Base-by-base conservation (phyloP, 371 early-diverging fungal genomes). In the Mortierella sp. region DNA sequence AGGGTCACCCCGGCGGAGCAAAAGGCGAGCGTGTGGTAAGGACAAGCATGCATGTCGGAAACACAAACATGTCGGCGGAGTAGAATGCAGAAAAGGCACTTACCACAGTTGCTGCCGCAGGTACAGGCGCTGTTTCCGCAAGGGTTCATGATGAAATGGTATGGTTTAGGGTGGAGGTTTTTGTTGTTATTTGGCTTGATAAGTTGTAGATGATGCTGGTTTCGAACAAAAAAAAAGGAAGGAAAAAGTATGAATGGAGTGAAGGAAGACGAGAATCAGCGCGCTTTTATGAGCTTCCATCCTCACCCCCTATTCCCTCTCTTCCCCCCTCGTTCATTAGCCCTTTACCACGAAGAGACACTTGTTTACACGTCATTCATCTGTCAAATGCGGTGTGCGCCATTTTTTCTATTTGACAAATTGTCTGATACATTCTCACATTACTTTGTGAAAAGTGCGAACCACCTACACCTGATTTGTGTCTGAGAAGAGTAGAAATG, bases 41-140 rank as follows among this genome's bases (percentile, higher is more conserved):
- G 48, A 18, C 51, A 51, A 0, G 51, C 51, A 51, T 51, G 51
- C 49, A 18, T 49, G 5, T 5, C 21, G 14, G 63, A 63, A 18
- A 35, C 4, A 63, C 4, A 43, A 38, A 3, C 8, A 27, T 65
- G 29, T 3, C 0, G 18, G 32, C 16, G 63, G 21, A 10, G 35
- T 4, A 18, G 1, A 27, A 5, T 21, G 6, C 5, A 5, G 11
- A 18, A 32, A 14, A 72, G 16, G 16, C 21, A 55, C 82, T 27
- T 80, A 86, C 87, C 78, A 27, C 87, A 86, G 63, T 18, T 55
- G 46, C 70, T 24, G 16, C 85, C 85, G 27, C 82, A 86, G 56
- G 83, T 77, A 82, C 87, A 86, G 10, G 12, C 29, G 27, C 51
- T 63, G 71, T 86, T 86, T 76, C 82, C 82, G 16, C 86, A 86